A percentile compares a stretch with the other conserved stretches of the same genome.
phyloP scores from a whole-genome alignment of 2,329 filamentous ascomycete species.

The Knufia fluminis region DNA sequence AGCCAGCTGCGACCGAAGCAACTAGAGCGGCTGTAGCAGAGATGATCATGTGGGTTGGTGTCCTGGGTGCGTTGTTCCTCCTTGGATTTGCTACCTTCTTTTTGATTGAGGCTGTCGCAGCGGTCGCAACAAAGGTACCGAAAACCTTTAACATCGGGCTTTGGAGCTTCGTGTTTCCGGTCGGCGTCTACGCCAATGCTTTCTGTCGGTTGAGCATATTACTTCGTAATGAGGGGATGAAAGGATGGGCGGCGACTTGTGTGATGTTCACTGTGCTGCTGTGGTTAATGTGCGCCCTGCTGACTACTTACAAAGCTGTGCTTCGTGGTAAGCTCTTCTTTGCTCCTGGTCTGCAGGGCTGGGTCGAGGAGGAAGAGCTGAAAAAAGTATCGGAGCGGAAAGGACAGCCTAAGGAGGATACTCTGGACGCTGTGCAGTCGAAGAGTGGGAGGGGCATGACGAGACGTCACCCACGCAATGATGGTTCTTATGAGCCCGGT shows the following conservation, averaged over 20 bases:
- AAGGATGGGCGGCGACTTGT: constrained; percentile 21
- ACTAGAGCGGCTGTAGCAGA: constrained; percentile 16
- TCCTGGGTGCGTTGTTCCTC: constrained; percentile 18
- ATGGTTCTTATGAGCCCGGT: constrained; percentile 1
- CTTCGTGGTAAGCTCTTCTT: constrained; percentile 22
- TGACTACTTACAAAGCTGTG: constrained; percentile 18
- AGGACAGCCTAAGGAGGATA: background rate
- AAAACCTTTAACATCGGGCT: constrained; percentile 22
- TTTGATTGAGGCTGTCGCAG: constrained; percentile 17
- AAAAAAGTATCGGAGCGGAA: background rate
- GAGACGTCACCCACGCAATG: background rate
- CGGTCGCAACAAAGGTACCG: constrained; percentile 13
- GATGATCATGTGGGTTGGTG: constrained; percentile 22
- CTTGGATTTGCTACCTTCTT: constrained; percentile 23
- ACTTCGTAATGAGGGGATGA: constrained; percentile 22
- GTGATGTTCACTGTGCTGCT: constrained; percentile 14
- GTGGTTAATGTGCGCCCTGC: constrained; percentile 23
- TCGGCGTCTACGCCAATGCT: constrained; percentile 21
- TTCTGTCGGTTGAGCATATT: constrained; percentile 16
- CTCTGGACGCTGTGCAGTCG: background rate
- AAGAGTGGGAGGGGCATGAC: background rate
- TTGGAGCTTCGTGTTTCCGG: constrained; percentile 23
- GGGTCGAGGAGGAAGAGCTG: constrained; percentile 14
- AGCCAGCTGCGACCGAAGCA: constrained; percentile 11
- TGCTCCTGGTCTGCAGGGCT: constrained; percentile 22